Conservation (phyloP, 2,329 filamentous ascomycete genomes). For the Fonsecaea nubica region DNA sequence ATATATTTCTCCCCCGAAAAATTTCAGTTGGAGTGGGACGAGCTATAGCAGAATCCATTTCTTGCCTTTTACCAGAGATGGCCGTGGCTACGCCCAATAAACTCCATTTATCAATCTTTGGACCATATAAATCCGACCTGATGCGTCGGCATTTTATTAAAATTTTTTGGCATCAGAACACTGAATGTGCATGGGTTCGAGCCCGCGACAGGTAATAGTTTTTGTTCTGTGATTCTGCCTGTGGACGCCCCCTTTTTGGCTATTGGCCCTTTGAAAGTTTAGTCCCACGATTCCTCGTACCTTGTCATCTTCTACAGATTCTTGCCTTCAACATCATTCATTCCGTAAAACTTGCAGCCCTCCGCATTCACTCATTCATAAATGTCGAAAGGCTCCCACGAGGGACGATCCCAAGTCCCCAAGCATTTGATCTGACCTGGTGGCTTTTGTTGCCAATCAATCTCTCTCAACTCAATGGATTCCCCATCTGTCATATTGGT, state of each 20-base stretch:
- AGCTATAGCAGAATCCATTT: slow-evolving; percentile 74
- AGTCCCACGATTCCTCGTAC: too few relatives aligned
- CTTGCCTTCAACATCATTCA: not conserved
- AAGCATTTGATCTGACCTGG: slow-evolving; percentile 40
- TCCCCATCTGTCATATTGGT: slow-evolving; percentile 19
- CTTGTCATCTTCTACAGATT: not conserved
- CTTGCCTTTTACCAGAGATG: slow-evolving; percentile 83
- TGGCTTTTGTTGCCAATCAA: slow-evolving; percentile 39
- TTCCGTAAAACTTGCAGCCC: not conserved
- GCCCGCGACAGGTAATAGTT: not conserved
- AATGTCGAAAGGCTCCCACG: slow-evolving; percentile 28
- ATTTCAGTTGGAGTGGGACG: slow-evolving; percentile 66
- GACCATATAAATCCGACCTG: slow-evolving; percentile 44
- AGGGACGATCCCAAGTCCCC: slow-evolving; percentile 12
- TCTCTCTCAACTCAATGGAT: slow-evolving; percentile 26
- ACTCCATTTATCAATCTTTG: slow-evolving; percentile 67
- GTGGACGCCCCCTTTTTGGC: not conserved
- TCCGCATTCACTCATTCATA: not conserved
- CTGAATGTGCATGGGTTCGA: not conserved
- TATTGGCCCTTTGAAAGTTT: not conserved
- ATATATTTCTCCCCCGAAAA: slow-evolving; percentile 32
- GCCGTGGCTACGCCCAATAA: slow-evolving; percentile 68
- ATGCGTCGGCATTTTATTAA: slow-evolving; percentile 21
- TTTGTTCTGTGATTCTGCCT: not conserved
- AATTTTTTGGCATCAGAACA: slow-evolving; percentile 2